Conservation (phyloP, 768 basidiomycete genomes). For the Rhodotorula babjevae region DNA sequence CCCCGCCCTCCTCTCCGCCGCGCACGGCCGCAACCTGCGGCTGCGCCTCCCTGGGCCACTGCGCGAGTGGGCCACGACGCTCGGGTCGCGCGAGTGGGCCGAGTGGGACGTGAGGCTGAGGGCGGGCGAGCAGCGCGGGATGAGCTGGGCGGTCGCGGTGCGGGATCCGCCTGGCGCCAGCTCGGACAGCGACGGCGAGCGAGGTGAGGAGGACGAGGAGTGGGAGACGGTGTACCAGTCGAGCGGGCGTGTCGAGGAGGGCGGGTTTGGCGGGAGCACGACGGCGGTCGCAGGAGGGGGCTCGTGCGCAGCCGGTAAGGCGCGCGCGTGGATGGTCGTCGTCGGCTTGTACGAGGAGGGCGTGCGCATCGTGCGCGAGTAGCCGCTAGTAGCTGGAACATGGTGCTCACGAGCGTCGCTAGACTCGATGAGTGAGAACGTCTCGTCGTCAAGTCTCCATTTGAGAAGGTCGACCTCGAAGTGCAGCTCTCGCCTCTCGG, state of each 20-base stretch:
- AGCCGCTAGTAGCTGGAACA: no score
- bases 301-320: background rate
- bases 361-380: background rate
- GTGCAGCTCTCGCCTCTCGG: no score
- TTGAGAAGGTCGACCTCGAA: no score
- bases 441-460: no score
- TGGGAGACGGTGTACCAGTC: slow-evolving; percentile 21
- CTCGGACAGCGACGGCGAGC: no score
- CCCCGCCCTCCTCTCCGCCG: slow-evolving; percentile 14
- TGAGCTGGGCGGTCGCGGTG: slow-evolving; percentile 12
- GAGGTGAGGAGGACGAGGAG: no score
- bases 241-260: background rate
- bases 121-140: background rate
- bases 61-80: background rate
- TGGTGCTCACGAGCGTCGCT: no score
- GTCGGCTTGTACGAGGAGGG: slow-evolving; percentile 30
- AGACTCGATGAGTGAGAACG: no score
- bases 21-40: background rate
- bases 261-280: slow-evolving; percentile 21
- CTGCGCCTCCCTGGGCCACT: background rate
- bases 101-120: background rate
- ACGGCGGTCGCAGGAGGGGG: slow-evolving; percentile 13
- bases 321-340: slow-evolving; percentile 16
- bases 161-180: background rate
- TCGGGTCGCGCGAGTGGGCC: background rate